Percentiles rank a stretch among this genome's conserved stretches.
Evolutionary conservation across 2,329 filamentous ascomycete species (phyloP).

Genomic region (Microcera coccophila): DNA sequence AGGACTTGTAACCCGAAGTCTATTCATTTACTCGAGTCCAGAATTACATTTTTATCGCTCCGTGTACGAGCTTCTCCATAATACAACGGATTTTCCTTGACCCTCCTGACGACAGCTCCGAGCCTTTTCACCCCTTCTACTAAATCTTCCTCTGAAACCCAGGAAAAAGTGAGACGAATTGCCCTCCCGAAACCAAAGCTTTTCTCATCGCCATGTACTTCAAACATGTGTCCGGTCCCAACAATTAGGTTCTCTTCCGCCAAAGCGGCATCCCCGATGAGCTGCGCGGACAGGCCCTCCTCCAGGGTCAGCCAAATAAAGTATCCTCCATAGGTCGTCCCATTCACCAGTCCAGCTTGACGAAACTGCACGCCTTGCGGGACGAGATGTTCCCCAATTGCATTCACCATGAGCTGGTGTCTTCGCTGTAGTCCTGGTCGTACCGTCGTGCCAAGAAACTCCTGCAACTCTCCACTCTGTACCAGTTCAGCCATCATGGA

Average conservation of each 20-base stretch:
- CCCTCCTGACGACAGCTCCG: conserved; percentile 41
- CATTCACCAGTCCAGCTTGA: conserved; percentile 36
- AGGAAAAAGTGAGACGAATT: conserved; percentile 67
- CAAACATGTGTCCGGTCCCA: conserved; percentile 66
- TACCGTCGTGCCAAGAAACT: conserved; percentile 40
- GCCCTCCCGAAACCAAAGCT: conserved; percentile 54
- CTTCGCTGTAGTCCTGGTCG: conserved; percentile 45
- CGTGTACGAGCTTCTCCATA: conserved; percentile 18
- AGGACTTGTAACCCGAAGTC: background rate
- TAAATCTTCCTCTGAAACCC: conserved; percentile 64
- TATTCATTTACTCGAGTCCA: background rate
- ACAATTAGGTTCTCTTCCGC: conserved; percentile 64
- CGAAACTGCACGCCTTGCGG: conserved; percentile 56
- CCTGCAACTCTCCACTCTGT: conserved; percentile 39
- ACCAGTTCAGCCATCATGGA: conserved; percentile 50
- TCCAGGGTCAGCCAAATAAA: conserved; percentile 78
- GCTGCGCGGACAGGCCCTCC: conserved; percentile 43
- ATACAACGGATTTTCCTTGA: conserved; percentile 27
- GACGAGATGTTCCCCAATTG: conserved; percentile 56
- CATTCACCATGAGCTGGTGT: conserved; percentile 50
- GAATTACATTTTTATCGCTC: background rate
- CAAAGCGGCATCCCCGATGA: conserved; percentile 55
- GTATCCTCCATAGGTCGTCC: conserved; percentile 68
- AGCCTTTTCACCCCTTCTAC: conserved; percentile 65
- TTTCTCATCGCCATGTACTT: conserved; percentile 55